A percentile compares a stretch with the other conserved stretches of the same genome.
These are phyloP conservation scores for Geranomyces michiganensis DNA, from an alignment of 192 early-diverging fungal species.

Conservation along the genomic window DNA sequence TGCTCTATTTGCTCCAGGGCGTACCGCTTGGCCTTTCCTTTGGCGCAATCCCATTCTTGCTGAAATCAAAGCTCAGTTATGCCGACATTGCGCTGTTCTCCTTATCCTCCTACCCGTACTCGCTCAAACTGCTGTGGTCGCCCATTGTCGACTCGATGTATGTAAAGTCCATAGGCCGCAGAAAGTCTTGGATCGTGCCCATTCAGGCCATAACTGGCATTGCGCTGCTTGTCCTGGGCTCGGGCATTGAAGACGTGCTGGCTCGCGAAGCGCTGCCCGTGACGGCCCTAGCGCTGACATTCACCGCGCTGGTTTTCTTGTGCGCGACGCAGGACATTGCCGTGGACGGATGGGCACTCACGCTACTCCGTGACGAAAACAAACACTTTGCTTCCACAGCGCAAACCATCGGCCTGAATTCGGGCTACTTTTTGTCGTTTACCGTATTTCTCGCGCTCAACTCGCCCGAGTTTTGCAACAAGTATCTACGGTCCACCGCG, in stretches of 20 bases:
- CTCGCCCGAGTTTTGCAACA: conserved; percentile 89
- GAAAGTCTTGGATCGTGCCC: conserved; percentile 99
- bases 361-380: conserved; percentile 87
- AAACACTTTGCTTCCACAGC: conserved; percentile 54
- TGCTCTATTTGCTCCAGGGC: conserved; percentile 87
- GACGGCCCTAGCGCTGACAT: conserved; percentile 70
- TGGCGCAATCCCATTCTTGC: conserved; percentile 90
- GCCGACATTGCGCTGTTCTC: conserved; percentile 93
- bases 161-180: conserved; percentile 76
- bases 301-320: conserved; percentile 86
- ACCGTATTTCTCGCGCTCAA: conserved; percentile 97
- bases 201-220: conserved; percentile 87
- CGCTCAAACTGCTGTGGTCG: conserved; percentile 97
- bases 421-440: conserved; percentile 91
- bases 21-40: conserved; percentile 90
- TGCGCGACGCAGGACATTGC: conserved; percentile 90
- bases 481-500: conserved; percentile 75
- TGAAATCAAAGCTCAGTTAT: conserved; percentile 92
- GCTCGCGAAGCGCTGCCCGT: conserved; percentile 67
- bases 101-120: conserved; percentile 94
- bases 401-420: conserved; percentile 96
- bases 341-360: conserved; percentile 90
- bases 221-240: conserved; percentile 78
- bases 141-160: conserved; percentile 94
- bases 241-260: conserved; percentile 72